Conservation (phyloP, 2,329 filamentous ascomycete species). For the Hawksworthiomyces lignivorus region DNA sequence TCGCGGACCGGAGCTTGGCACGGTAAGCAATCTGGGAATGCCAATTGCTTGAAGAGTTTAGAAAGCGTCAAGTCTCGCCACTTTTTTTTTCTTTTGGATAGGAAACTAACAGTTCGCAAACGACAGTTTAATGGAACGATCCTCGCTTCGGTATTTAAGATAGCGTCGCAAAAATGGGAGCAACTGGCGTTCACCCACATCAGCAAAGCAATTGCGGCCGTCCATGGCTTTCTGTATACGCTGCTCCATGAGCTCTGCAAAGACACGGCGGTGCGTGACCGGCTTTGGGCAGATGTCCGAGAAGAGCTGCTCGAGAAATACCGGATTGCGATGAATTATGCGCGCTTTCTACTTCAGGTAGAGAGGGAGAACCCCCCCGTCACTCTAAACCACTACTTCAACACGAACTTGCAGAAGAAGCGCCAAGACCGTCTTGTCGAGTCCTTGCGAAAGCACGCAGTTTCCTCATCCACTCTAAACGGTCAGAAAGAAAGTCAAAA, state of each 20-base stretch:
- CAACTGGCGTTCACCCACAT: constrained; percentile 40
- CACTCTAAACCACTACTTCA: constrained; percentile 49
- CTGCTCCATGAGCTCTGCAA: constrained; percentile 35
- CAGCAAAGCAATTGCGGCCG: constrained; percentile 39
- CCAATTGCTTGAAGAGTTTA: too few relatives aligned
- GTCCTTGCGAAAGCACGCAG: too few relatives aligned
- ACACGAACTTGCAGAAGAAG: constrained; percentile 25
- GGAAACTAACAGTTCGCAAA: too few relatives aligned
- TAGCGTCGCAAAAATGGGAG: constrained; percentile 48
- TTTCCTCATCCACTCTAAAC: too few relatives aligned
- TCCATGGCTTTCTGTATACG: constrained; percentile 44
- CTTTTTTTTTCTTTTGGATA: too few relatives aligned
- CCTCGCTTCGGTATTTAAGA: constrained; percentile 38
- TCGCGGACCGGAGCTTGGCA: constrained; percentile 49
- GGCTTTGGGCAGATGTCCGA: constrained; percentile 35
- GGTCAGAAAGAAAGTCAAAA: too few relatives aligned
- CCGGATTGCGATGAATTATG: constrained; percentile 37
- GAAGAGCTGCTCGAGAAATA: constrained; percentile 41
- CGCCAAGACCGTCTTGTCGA: constrained; percentile 15
- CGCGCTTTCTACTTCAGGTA: constrained; percentile 42
- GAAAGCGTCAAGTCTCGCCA: too few relatives aligned
- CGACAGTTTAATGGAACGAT: constrained; percentile 32
- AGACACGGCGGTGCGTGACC: constrained; percentile 32
- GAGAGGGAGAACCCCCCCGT: constrained; percentile 37
- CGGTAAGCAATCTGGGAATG: too few relatives aligned